Percentiles rank a stretch among this genome's conserved stretches.
phyloP scores from a whole-genome alignment of 768 basidiomycete species.

The Tremella yokohamensis region DNA sequence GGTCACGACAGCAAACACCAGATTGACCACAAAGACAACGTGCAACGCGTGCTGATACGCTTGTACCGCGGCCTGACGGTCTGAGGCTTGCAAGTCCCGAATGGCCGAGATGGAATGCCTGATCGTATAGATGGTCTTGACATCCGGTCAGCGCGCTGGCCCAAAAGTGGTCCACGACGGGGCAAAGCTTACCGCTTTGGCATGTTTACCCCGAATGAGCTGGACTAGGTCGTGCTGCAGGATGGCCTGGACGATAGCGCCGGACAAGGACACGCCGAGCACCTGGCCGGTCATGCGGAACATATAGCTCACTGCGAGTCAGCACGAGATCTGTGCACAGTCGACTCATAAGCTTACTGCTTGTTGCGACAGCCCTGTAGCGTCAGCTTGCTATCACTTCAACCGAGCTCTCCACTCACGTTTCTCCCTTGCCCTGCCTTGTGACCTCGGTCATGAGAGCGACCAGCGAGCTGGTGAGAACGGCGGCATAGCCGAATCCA shows the following conservation, averaged over 20 bases:
- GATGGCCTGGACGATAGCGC: slow-evolving; percentile 76
- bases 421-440: slow-evolving; percentile 37
- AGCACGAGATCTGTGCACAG: slow-evolving; percentile 11
- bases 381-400: slow-evolving; percentile 8
- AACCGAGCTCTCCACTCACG: slow-evolving; percentile 24
- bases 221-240: slow-evolving; percentile 66
- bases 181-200: slow-evolving; percentile 51
- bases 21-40: slow-evolving; percentile 40
- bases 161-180: background rate
- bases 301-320: slow-evolving; percentile 75
- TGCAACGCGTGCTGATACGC: slow-evolving; percentile 42
- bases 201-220: slow-evolving; percentile 71
- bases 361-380: slow-evolving; percentile 64
- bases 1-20: slow-evolving; percentile 29
- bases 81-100: slow-evolving; percentile 22
- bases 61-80: slow-evolving; percentile 28
- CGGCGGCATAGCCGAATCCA: slow-evolving; percentile 43
- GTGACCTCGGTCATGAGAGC: slow-evolving; percentile 45
- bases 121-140: slow-evolving; percentile 42
- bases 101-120: slow-evolving; percentile 49
- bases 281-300: slow-evolving; percentile 94
- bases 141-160: background rate
- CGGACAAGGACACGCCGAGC: slow-evolving; percentile 83
- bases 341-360: slow-evolving; percentile 60
- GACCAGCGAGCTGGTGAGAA: slow-evolving; percentile 45